These are phyloP conservation scores for Helicostylum pulchrum DNA, from an alignment of 192 early-diverging fungal genomes.

Conservation along the genomic window DNA sequence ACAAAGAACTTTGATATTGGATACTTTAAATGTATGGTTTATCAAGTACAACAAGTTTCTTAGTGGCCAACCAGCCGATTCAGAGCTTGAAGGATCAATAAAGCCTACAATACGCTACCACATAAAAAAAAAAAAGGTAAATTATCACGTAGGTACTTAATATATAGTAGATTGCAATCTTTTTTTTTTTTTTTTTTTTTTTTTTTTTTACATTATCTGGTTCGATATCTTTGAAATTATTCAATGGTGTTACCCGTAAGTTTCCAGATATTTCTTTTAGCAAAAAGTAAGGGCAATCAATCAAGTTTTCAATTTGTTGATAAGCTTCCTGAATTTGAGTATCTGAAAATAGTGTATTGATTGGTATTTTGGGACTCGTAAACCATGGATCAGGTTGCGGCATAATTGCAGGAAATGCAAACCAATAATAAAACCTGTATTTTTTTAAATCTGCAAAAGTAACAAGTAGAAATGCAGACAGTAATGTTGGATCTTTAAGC, in stretches of 20 bases:
- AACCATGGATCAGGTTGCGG: constrained; percentile 57
- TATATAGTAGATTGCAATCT: not conserved
- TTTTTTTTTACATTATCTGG: not conserved
- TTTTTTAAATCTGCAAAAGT: constrained; percentile 98
- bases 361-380: constrained; percentile 27
- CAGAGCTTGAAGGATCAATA: constrained; percentile 80
- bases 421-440: constrained; percentile 94
- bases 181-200: not conserved
- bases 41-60: constrained; percentile 78
- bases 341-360: not conserved
- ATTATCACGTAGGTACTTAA: too few relatives aligned
- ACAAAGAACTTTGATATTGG: constrained; percentile 57
- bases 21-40: constrained; percentile 51
- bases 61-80: constrained; percentile 87
- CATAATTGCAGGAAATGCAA: constrained; percentile 85
- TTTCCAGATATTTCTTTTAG: constrained; percentile 3
- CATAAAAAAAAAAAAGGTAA: not conserved
- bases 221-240: constrained; percentile 8
- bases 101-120: constrained; percentile 67
- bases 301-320: constrained; percentile 3
- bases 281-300: constrained; percentile 9
- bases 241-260: not conserved
- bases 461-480: constrained; percentile 74
- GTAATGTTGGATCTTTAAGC: constrained; percentile 54
- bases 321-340: not conserved